Evolutionary conservation across 345 rosid species (phyloP).

Genomic region (Aquilaria yunnanensis): DNA sequence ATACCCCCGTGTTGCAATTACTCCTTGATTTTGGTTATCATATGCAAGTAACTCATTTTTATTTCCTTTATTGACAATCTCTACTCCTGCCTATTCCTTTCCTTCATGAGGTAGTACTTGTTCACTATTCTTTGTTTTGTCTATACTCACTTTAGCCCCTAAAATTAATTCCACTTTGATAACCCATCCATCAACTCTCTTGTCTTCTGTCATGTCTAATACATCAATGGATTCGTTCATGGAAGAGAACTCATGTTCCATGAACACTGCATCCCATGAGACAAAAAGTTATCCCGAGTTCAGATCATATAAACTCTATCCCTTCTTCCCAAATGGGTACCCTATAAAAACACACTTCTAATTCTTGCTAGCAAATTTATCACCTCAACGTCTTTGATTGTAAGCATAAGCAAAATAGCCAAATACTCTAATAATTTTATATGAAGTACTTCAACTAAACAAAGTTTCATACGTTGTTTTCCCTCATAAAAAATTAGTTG

Average conservation of each 20-base stretch:
- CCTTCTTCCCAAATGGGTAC: not conserved
- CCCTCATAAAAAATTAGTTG: not conserved
- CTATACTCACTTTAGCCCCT: no score
- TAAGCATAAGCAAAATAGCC: not conserved
- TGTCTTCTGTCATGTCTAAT: not conserved
- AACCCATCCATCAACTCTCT: not conserved
- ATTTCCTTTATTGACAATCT: no score
- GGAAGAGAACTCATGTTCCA: not conserved
- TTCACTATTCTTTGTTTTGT: no score
- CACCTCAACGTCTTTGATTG: not conserved
- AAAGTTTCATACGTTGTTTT: not conserved
- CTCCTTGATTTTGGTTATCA: no score
- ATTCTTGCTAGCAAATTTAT: not conserved
- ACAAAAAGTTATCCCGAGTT: not conserved
- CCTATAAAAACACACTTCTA: constrained; percentile 2
- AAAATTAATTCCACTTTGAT: no score
- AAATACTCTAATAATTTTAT: not conserved
- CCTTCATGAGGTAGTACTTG: no score
- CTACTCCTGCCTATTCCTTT: no score
- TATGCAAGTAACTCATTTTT: no score
- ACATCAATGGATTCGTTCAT: not conserved
- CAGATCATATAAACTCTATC: not conserved
- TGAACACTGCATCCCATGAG: not conserved
- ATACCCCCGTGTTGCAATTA: no score
- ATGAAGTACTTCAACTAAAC: not conserved